These are phyloP conservation scores for Pleurotus sapidus DNA, from an alignment of 768 basidiomycete genomes.

Conservation along the genomic window DNA sequence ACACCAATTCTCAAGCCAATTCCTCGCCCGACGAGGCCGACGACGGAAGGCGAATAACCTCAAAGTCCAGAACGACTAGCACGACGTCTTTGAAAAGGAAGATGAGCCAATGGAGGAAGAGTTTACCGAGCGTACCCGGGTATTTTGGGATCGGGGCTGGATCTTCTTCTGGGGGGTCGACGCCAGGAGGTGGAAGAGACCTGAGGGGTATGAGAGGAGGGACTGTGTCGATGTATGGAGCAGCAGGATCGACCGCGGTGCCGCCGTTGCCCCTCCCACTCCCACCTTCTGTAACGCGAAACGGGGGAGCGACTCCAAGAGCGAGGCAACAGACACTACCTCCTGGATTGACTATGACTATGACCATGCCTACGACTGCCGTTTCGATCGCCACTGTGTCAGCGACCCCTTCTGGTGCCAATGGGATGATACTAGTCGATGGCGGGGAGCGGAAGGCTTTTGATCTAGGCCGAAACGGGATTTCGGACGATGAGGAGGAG, in stretches of 20 bases:
- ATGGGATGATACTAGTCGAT: neutral
- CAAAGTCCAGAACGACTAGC: neutral
- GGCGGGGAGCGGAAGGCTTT: neutral
- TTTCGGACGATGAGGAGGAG: neutral
- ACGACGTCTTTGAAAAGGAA: constrained; percentile 1
- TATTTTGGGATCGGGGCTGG: neutral
- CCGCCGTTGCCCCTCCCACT: neutral
- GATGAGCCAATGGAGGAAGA: constrained; percentile 6
- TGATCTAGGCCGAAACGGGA: neutral
- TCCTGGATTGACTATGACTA: neutral
- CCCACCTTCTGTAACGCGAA: neutral
- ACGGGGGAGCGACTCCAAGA: neutral
- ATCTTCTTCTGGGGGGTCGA: neutral
- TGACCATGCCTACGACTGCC: neutral
- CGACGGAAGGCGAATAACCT: no score
- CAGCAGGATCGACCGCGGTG: no score
- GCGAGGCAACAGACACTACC: neutral
- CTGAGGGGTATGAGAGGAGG: no score
- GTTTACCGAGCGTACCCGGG: neutral
- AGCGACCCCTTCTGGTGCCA: neutral
- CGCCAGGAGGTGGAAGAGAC: neutral
- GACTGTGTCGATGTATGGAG: no score
- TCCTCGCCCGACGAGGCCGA: neutral
- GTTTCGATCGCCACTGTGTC: neutral
- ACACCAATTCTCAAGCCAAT: neutral